Evolutionary conservation across 2,329 filamentous ascomycete species (phyloP).

Genomic region (Dryadomyces quercivorus): DNA sequence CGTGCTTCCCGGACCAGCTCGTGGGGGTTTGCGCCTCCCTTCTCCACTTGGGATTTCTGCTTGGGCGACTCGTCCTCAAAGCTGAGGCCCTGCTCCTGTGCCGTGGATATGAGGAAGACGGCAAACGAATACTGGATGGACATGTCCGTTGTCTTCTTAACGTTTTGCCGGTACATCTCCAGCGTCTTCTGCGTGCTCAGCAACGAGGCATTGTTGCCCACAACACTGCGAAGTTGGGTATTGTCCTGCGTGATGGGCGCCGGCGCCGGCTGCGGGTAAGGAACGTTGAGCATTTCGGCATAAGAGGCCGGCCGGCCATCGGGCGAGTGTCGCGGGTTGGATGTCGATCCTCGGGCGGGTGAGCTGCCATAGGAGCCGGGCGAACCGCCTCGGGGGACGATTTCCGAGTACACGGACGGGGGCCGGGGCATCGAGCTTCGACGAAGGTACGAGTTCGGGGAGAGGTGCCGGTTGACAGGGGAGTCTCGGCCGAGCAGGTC

Average conservation of each 20-base stretch:
- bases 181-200: slow-evolving; percentile 87
- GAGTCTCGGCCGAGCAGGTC: slow-evolving; percentile 38
- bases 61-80: slow-evolving; percentile 29
- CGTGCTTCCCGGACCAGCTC: slow-evolving; percentile 78
- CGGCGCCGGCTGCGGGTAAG: slow-evolving; percentile 67
- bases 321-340: slow-evolving; percentile 41
- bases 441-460: slow-evolving; percentile 42
- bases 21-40: slow-evolving; percentile 38
- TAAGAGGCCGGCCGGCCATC: slow-evolving; percentile 42
- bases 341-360: slow-evolving; percentile 31
- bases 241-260: slow-evolving; percentile 66
- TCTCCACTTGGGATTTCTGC: slow-evolving; percentile 33
- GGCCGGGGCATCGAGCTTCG: slow-evolving; percentile 55
- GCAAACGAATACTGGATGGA: slow-evolving; percentile 94
- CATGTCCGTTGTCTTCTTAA: slow-evolving; percentile 90
- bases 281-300: slow-evolving; percentile 50
- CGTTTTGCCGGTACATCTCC: slow-evolving; percentile 93
- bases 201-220: slow-evolving; percentile 84
- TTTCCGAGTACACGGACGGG: slow-evolving; percentile 66
- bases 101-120: slow-evolving; percentile 81
- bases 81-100: slow-evolving; percentile 60
- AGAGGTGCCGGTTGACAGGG: slow-evolving; percentile 48
- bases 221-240: slow-evolving; percentile 59
- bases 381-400: slow-evolving; percentile 50
- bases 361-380: slow-evolving; percentile 31